Evolutionary conservation across 768 basidiomycete genomes (phyloP).

Genomic region (Podaxis pistillaris): DNA sequence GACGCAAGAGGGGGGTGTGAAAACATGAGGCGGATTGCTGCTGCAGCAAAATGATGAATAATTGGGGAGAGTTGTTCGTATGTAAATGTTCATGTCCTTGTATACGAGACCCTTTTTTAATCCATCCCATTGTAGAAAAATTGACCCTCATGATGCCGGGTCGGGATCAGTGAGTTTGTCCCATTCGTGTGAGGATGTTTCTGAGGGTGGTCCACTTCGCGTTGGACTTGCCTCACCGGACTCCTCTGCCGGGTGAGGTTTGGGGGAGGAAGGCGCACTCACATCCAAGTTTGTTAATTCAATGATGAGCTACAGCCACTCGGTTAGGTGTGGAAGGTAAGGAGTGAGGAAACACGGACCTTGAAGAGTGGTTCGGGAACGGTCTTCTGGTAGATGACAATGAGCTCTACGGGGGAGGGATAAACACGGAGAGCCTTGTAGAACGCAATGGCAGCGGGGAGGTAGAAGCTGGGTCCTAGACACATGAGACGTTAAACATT

Average conservation of each 20-base stretch:
- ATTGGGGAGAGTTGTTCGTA: slow-evolving; percentile 1
- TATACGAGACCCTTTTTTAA: slow-evolving; percentile 27
- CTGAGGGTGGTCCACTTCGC: slow-evolving; percentile 70
- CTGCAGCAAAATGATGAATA: neutral
- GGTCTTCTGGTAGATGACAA: slow-evolving; percentile 93
- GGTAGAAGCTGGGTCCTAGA: slow-evolving; percentile 72
- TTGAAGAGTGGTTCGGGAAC: slow-evolving; percentile 81
- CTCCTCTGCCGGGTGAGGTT: slow-evolving; percentile 31
- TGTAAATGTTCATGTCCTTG: slow-evolving; percentile 10
- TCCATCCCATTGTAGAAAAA: slow-evolving; percentile 10
- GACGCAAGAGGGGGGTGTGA: slow-evolving; percentile 27
- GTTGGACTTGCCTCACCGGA: slow-evolving; percentile 61
- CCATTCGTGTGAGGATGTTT: slow-evolving; percentile 89
- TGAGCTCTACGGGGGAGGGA: slow-evolving; percentile 90
- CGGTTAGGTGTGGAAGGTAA: neutral
- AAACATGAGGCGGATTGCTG: slow-evolving; percentile 21
- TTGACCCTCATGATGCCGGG: slow-evolving; percentile 27
- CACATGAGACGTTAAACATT: slow-evolving; percentile 6
- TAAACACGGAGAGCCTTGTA: slow-evolving; percentile 93
- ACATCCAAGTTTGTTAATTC: slow-evolving; percentile 88
- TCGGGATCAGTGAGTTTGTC: slow-evolving; percentile 82
- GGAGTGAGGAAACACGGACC: slow-evolving; percentile 34
- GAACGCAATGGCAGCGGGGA: slow-evolving; percentile 86
- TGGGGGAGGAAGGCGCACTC: slow-evolving; percentile 57
- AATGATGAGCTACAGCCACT: slow-evolving; percentile 46